Evolutionary conservation across 805 yeast species (phyloP).

Genomic region (Kodamaea neixiangensis): DNA sequence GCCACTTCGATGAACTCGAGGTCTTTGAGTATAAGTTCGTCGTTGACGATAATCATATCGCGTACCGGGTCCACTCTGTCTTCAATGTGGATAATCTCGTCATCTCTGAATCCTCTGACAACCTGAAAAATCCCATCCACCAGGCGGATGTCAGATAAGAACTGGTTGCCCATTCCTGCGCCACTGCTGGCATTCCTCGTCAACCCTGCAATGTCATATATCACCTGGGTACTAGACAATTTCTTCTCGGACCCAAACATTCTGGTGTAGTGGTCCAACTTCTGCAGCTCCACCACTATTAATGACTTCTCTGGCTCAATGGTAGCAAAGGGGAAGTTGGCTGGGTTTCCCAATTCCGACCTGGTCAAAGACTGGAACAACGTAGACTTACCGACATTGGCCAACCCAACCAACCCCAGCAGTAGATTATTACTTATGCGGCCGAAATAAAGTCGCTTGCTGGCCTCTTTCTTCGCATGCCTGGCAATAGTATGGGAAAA

Average conservation of each 20-base stretch:
- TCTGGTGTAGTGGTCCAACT: slow-evolving; percentile 48
- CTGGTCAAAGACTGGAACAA: slow-evolving; percentile 58
- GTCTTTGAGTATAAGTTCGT: slow-evolving; percentile 61
- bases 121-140: slow-evolving; percentile 74
- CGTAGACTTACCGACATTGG: slow-evolving; percentile 57
- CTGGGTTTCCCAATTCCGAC: slow-evolving; percentile 55
- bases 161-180: slow-evolving; percentile 75
- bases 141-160: slow-evolving; percentile 65
- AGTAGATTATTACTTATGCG: slow-evolving; percentile 39
- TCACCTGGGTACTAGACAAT: slow-evolving; percentile 56
- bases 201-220: slow-evolving; percentile 64
- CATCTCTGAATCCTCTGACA: slow-evolving; percentile 64
- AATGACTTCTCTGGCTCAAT: slow-evolving; percentile 66
- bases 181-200: slow-evolving; percentile 60
- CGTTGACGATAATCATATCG: slow-evolving; percentile 61
- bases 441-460: slow-evolving; percentile 25
- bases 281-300: slow-evolving; percentile 19
- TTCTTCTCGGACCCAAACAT: slow-evolving; percentile 52
- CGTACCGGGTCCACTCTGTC: slow-evolving; percentile 59
- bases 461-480: slow-evolving; percentile 6
- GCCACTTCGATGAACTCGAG: slow-evolving; percentile 62
- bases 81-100: slow-evolving; percentile 67
- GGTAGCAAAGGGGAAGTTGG: slow-evolving; percentile 70
- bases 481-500: slow-evolving; percentile 3
- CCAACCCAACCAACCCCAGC: slow-evolving; percentile 53